These are phyloP conservation scores for Coemansia sp. DNA, from an alignment of 192 early-diverging fungal genomes.

Conservation along the genomic window DNA sequence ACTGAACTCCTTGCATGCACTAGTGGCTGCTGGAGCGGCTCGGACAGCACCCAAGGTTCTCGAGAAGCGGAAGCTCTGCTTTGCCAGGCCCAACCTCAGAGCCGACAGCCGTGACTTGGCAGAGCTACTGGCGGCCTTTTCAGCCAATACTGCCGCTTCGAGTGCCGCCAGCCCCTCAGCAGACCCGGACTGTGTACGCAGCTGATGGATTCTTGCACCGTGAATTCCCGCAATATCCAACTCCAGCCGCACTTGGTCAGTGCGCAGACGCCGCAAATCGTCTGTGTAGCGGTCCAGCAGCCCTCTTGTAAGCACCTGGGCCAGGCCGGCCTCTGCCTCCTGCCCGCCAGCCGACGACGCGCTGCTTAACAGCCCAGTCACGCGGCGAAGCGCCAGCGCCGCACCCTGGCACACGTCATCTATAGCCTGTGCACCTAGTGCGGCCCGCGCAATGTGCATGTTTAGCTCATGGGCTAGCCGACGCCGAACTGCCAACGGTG, in stretches of 20 bases:
- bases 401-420: slow-evolving; percentile 36
- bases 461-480: slow-evolving; percentile 36
- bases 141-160: background rate
- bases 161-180: slow-evolving; percentile 26
- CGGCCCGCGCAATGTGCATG: slow-evolving; percentile 34
- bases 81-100: slow-evolving; percentile 28
- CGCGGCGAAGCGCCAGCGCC: slow-evolving; percentile 20
- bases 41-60: slow-evolving; percentile 20
- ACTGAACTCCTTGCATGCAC: background rate
- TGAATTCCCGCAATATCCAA: slow-evolving; percentile 22
- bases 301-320: slow-evolving; percentile 20
- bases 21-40: background rate
- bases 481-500: slow-evolving; percentile 29
- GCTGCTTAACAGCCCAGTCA: slow-evolving; percentile 27
- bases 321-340: slow-evolving; percentile 18
- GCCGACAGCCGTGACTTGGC: slow-evolving; percentile 10
- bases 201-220: slow-evolving; percentile 24
- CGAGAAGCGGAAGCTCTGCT: slow-evolving; percentile 24
- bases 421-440: slow-evolving; percentile 33
- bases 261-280: slow-evolving; percentile 34
- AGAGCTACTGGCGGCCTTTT: background rate
- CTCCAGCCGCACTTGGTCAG: slow-evolving; percentile 29
- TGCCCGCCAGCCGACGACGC: slow-evolving; percentile 18
- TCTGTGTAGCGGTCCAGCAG: slow-evolving; percentile 28
- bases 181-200: slow-evolving; percentile 40